Evolutionary conservation across 805 yeast genomes (phyloP).

Genomic region (Hermanozyma aechmeae): DNA sequence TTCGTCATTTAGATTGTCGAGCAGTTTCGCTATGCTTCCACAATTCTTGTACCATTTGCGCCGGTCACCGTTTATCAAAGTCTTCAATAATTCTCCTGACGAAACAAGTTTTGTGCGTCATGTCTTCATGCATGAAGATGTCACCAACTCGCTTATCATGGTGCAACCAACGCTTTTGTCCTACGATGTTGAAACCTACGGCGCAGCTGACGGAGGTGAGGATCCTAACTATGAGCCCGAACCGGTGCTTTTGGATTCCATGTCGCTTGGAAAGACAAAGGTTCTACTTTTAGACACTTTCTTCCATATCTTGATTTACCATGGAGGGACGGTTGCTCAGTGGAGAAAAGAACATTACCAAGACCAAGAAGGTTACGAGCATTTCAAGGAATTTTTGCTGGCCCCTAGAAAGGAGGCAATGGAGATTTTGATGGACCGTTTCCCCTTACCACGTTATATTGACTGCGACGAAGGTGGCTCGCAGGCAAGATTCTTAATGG

Average conservation of each 20-base stretch:
- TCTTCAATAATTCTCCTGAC: slow-evolving; percentile 65
- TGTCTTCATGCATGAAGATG: slow-evolving; percentile 52
- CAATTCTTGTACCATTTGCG: slow-evolving; percentile 61
- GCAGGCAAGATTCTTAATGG: slow-evolving; percentile 62
- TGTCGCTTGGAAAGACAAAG: slow-evolving; percentile 48
- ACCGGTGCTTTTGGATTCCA: slow-evolving; percentile 56
- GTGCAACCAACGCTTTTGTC: slow-evolving; percentile 61
- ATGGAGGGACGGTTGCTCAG: slow-evolving; percentile 56
- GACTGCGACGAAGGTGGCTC: slow-evolving; percentile 73
- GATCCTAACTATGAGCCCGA: slow-evolving; percentile 38
- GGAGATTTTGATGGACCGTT: slow-evolving; percentile 53
- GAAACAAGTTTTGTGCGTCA: slow-evolving; percentile 61
- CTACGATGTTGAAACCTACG: slow-evolving; percentile 40
- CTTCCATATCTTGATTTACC: slow-evolving; percentile 59
- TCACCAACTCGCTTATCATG: slow-evolving; percentile 52
- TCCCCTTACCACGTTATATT: slow-evolving; percentile 64
- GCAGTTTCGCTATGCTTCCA: slow-evolving; percentile 46
- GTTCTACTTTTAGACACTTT: slow-evolving; percentile 57
- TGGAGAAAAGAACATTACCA: slow-evolving; percentile 63
- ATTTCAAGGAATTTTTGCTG: slow-evolving; percentile 50
- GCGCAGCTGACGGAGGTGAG: slow-evolving; percentile 22
- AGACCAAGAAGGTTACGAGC: slow-evolving; percentile 48
- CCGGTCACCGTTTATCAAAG: slow-evolving; percentile 56
- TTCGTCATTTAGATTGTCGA: slow-evolving; percentile 40
- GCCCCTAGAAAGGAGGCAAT: slow-evolving; percentile 60